Base-by-base conservation (phyloP, 2,329 filamentous ascomycete species). In the Chrysoporthe cubensis region DNA sequence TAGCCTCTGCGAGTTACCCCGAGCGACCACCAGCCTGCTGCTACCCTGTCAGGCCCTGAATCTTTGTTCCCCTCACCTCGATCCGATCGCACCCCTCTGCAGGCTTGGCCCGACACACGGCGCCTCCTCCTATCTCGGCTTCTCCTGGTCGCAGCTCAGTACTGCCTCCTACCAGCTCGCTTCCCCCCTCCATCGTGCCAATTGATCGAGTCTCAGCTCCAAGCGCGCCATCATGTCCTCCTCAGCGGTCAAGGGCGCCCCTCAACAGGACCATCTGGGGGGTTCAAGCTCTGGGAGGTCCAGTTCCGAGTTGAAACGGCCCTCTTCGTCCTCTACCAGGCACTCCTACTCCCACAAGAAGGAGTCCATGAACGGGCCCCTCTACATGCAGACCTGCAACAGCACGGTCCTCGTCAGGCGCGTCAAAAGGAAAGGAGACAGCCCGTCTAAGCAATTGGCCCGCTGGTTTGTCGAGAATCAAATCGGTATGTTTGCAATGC, bases 391-490 rank as follows among this genome's bases (percentile, higher is more conserved):
- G 75, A 83, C 79, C 40, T 81, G 81, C 72, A 82, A 81, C 75
- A 87, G 84, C 68, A 82, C 83, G 59, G 82, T 87, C 60, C 80
- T 87, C 37, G 82, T 87, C 59, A 82, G 85, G 72, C 85, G 87
- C 71, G 79, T 85, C 71, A 90, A 86, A 80, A 82, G 83, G 75
- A 89, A 88, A 78, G 87, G 88, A 63, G 86, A 90, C 72, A 84
- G 88, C 66, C 82, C 88, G 52, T 80, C 87, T 73, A 88, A 85
- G 75, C 84, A 85, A 69, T 78, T 91, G 58, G 85, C 87, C 70
- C 83, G 85, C 75, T 92, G 90, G 88, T 86, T 94, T 76, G 88
- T 93, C 72, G 84, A 91, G 75, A 92, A 95, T 78, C 92, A 95
- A 78, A 90, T 93, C 74, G 91, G 92, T 94, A 88, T 69, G 88